phyloP scores from a whole-genome alignment of 371 early-diverging fungal species.

The Apophysomyces sp. region DNA sequence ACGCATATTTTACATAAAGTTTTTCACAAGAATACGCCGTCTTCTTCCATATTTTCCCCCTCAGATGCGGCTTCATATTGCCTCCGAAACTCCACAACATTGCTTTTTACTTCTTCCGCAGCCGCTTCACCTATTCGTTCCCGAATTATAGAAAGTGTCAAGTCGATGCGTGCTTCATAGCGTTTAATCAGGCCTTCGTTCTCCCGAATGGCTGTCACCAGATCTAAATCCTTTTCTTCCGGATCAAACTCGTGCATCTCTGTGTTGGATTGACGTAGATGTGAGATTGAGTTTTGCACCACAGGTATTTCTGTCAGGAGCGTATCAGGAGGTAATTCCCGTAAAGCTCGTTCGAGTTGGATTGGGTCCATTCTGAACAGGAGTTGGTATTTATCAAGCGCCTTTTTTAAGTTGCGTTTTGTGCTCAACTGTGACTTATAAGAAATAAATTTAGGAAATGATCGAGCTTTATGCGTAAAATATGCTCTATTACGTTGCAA shows the following conservation, averaged over 20 bases:
- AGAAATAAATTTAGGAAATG: not conserved
- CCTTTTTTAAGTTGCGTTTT: no score
- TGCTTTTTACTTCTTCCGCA: constrained; percentile 38
- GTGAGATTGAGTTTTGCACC: constrained; percentile 41
- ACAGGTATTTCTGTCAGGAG: constrained; percentile 41
- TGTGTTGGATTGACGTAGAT: constrained; percentile 34
- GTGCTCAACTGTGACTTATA: not conserved
- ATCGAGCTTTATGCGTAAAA: not conserved
- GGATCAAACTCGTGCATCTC: constrained; percentile 45
- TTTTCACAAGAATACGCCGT: constrained; percentile 22
- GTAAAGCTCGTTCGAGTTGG: constrained; percentile 31
- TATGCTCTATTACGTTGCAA: constrained; percentile 3
- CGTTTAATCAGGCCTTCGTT: constrained; percentile 34
- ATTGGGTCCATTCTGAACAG: constrained; percentile 17
- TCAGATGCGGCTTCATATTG: not conserved
- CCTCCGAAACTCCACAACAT: constrained; percentile 31
- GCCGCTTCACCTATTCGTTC: constrained; percentile 44
- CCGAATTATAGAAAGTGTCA: constrained; percentile 33
- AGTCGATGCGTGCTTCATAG: constrained; percentile 34
- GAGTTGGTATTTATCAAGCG: not conserved
- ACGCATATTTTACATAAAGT: constrained; percentile 6
- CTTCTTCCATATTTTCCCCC: constrained; percentile 5
- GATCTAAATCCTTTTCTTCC: constrained; percentile 22
- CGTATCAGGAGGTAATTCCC: constrained; percentile 31
- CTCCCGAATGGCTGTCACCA: constrained; percentile 35